Evolutionary conservation across 169 alveolate species (phyloP), one percentile per base, ranked within the genome.

Genomic region (Plasmodium ovale): DNA sequence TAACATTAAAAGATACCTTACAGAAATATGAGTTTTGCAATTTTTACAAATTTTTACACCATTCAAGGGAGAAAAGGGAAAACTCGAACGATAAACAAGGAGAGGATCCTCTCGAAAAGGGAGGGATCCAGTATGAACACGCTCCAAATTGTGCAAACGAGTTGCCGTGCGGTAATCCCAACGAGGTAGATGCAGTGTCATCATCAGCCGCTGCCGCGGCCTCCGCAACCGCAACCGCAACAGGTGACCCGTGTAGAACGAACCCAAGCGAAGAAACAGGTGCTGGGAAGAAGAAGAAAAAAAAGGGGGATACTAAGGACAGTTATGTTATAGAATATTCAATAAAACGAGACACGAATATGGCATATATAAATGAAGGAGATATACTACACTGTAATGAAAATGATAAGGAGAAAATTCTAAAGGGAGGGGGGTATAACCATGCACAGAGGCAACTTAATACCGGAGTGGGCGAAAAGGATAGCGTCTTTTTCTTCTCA

Each of bases 1-100:
- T 9, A 9, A 49, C 19, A 2, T 16, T 51, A 29, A 44, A 25
- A 39, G 23, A 21, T 7, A 47, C 25, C 33, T 79, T 79, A 56
- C n/a, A 62, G 21, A 12, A 59, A 23, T 79, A 31, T 79, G 82
- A 79, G 16, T 42, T 64, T 14, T 79, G 19, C 27, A 53, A 58
- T 31, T 79, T 79, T 64, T 29, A 62, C 25, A 79, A 67, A 14
- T 37, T 79, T 54, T n/a, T 79, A 27, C 44, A 70, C 7, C 35
- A 19, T 4, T n/a, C 6, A 16, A 39, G 25, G 10, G 19, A 39
- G 14, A 42, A 67, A 19, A 14, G 14, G 10, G 23, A 47, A 0
- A 47, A n/a, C 16, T 47, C 2, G 29, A 27, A 16, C 3, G 27
- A 47, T 70, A 27, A 9, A 0, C 23, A 29, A 12, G 1, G 7